A percentile compares a stretch with the other conserved stretches of the same genome.
These are phyloP conservation scores for Trichoderma lentiforme DNA, from an alignment of 2,329 filamentous ascomycete genomes.

Conservation along the genomic window DNA sequence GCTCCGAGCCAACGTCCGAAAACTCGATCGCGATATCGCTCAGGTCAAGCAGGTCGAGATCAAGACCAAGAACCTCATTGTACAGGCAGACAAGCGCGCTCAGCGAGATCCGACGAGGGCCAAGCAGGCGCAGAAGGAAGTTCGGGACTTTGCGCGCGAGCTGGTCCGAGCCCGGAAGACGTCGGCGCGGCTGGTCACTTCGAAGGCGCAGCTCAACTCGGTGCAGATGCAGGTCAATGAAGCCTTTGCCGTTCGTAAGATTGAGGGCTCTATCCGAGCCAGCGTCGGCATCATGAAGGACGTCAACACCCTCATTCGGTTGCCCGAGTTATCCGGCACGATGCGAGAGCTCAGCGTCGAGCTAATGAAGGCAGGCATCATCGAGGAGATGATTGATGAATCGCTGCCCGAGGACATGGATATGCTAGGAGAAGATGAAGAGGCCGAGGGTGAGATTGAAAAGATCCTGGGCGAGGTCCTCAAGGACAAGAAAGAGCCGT, in stretches of 20 bases:
- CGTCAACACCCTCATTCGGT: conserved; percentile 77
- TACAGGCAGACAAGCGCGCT: conserved; percentile 76
- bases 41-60: conserved; percentile 73
- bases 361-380: conserved; percentile 90
- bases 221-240: conserved; percentile 98
- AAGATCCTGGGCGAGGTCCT: conserved; percentile 90
- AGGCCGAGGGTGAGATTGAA: conserved; percentile 78
- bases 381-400: conserved; percentile 96
- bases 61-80: conserved; percentile 82
- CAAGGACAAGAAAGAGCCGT: conserved; percentile 69
- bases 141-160: conserved; percentile 84
- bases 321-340: conserved; percentile 82
- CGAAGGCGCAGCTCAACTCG: conserved; percentile 85
- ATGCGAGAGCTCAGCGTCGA: conserved; percentile 87
- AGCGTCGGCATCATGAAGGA: conserved; percentile 96
- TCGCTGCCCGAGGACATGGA: conserved; percentile 72
- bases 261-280: conserved; percentile 84
- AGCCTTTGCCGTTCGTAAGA: conserved; percentile 91
- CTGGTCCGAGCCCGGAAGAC: conserved; percentile 80
- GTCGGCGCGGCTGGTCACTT: conserved; percentile 70
- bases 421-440: conserved; percentile 71
- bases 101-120: conserved; percentile 76
- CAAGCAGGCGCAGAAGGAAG: conserved; percentile 76
- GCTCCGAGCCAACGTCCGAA: conserved; percentile 84
- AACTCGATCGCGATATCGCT: conserved; percentile 88